Conservation (phyloP, 129 eudicot genomes). For the Artemisia tridentata region DNA sequence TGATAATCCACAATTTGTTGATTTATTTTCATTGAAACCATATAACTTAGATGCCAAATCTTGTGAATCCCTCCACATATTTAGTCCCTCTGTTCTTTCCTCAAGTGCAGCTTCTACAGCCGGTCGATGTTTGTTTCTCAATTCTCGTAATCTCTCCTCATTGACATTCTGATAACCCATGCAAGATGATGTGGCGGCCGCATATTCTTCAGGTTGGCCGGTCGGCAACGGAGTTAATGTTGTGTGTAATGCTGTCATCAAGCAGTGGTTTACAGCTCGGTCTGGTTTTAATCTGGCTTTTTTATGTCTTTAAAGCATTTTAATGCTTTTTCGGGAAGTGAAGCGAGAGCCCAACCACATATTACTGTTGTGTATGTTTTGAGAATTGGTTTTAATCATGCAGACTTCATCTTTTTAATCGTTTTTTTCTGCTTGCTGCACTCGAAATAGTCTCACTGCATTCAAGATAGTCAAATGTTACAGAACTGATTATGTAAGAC, state of each 20-base stretch:
- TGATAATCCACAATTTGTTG: constrained; percentile 43
- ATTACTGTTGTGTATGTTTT: constrained; percentile 84
- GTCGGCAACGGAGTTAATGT: too few species aligned
- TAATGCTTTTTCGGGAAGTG: constrained; percentile 88
- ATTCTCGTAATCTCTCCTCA: too few species aligned
- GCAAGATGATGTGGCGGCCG: too few species aligned
- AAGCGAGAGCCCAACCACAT: constrained; percentile 92
- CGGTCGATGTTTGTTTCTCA: too few species aligned
- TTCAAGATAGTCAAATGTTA: neutral
- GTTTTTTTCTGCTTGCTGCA: constrained; percentile 80
- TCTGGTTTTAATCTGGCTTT: constrained; percentile 68
- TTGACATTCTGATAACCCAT: too few species aligned
- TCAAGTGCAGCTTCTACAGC: too few species aligned
- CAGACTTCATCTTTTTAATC: constrained; percentile 63
- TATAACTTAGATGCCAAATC: constrained; percentile 76
- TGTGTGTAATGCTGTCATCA: constrained; percentile 81
- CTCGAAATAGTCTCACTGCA: neutral
- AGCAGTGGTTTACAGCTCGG: constrained; percentile 86
- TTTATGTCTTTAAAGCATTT: constrained; percentile 85
- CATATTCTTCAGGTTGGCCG: too few species aligned
- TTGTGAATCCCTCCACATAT: constrained; percentile 62
- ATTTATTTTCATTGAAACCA: constrained; percentile 55
- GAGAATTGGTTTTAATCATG: constrained; percentile 78
- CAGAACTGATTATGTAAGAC: too few species aligned
- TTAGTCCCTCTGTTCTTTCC: constrained; percentile 74